Percentiles rank a stretch among this genome's conserved stretches.
Evolutionary conservation across 2,329 filamentous ascomycete genomes (phyloP).

Genomic region (Aspergillus quadrilineatus): DNA sequence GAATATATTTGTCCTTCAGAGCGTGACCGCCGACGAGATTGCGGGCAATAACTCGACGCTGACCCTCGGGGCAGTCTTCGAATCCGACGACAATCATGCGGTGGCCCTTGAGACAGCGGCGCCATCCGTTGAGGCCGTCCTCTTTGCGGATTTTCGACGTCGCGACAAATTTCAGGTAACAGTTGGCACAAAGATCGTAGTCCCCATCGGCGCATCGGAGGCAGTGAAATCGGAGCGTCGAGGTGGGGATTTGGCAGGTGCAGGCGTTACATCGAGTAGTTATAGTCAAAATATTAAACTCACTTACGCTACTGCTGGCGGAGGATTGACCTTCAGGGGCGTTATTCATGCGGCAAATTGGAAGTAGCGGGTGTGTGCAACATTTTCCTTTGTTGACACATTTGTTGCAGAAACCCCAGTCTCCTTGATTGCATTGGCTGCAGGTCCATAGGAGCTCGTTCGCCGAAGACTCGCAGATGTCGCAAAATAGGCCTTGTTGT

Average conservation of each 20-base stretch:
- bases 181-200: constrained; percentile 79
- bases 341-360: constrained; percentile 60
- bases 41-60: constrained; percentile 64
- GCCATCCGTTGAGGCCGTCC: constrained; percentile 79
- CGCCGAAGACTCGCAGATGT: constrained; percentile 68
- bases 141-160: constrained; percentile 67
- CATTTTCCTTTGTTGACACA: constrained; percentile 81
- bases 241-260: constrained; percentile 67
- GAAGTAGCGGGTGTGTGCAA: constrained; percentile 79
- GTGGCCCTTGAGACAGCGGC: constrained; percentile 75
- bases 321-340: constrained; percentile 24
- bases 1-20: constrained; percentile 60
- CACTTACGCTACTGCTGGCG: constrained; percentile 38
- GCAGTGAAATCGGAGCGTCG: constrained; percentile 75
- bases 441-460: constrained; percentile 92
- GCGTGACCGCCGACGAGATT: constrained; percentile 77
- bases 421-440: constrained; percentile 80
- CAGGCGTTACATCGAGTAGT: constrained; percentile 78
- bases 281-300: constrained; percentile 69
- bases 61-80: constrained; percentile 65
- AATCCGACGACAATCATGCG: constrained; percentile 82
- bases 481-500: constrained; percentile 81
- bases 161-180: constrained; percentile 68
- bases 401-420: constrained; percentile 89
- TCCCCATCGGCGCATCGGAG: constrained; percentile 74